phyloP scores from a whole-genome alignment of 441 rosid species.

The Pelargonium australe region DNA sequence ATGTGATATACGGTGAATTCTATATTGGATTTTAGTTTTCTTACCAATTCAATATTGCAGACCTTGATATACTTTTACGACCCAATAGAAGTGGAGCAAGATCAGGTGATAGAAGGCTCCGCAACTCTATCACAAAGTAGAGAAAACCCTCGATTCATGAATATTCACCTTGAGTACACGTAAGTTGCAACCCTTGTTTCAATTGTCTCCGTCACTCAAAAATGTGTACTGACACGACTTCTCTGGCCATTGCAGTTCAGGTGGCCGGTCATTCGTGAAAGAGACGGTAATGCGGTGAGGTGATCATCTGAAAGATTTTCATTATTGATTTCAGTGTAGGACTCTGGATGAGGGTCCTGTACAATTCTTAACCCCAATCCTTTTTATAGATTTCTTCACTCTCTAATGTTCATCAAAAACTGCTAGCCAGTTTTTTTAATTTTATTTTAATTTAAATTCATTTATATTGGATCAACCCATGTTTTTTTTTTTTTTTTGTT shows the following conservation, averaged over 20 bases:
- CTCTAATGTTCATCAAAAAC: neutral
- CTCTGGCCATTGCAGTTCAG: slow-evolving; percentile 57
- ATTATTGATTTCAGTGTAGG: slow-evolving; percentile 11
- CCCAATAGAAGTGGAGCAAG: slow-evolving; percentile 86
- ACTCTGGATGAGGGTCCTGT: neutral
- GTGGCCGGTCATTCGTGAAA: slow-evolving; percentile 76
- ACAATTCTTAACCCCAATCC: neutral
- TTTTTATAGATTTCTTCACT: neutral
- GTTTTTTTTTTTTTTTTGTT: too few species aligned
- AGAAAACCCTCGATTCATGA: slow-evolving; percentile 91
- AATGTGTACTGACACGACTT: neutral
- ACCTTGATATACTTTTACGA: slow-evolving; percentile 87
- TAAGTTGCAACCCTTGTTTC: slow-evolving; percentile 31
- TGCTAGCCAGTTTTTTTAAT: neutral
- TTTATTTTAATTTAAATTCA: too few species aligned
- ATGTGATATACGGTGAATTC: too few species aligned
- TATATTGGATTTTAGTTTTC: neutral
- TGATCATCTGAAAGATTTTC: neutral
- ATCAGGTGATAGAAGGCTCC: slow-evolving; percentile 81
- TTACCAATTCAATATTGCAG: slow-evolving; percentile 41
- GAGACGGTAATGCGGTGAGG: slow-evolving; percentile 76
- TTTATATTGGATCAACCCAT: too few species aligned
- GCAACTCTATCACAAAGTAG: slow-evolving; percentile 76
- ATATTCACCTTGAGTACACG: slow-evolving; percentile 85
- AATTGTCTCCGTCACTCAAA: slow-evolving; percentile 6